These are phyloP conservation scores for Pseudogymnoascus pannorum DNA, from an alignment of 2,329 filamentous ascomycete species.

Conservation along the genomic window DNA sequence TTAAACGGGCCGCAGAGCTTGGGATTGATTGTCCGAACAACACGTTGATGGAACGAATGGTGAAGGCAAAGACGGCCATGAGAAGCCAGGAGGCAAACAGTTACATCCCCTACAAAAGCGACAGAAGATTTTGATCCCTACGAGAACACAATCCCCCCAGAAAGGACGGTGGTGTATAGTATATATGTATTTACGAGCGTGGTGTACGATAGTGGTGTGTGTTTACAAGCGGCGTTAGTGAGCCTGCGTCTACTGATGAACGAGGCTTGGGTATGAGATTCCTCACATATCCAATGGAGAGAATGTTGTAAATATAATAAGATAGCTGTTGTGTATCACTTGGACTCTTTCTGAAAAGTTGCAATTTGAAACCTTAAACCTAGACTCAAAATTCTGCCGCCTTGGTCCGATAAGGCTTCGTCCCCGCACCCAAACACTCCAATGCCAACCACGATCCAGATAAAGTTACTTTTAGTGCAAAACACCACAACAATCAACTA, in stretches of 20 bases:
- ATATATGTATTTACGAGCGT: conserved; percentile 7
- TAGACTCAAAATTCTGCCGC: background rate
- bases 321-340: conserved; percentile 4
- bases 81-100: conserved; percentile 20
- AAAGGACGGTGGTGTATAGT: background rate
- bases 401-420: background rate
- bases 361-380: conserved; percentile 3
- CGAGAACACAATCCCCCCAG: background rate
- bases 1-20: conserved; percentile 62
- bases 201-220: conserved; percentile 4
- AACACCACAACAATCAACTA: background rate
- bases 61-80: conserved; percentile 57
- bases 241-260: background rate
- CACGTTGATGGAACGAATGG: conserved; percentile 62
- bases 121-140: background rate
- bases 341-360: background rate
- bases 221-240: background rate
- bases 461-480: background rate
- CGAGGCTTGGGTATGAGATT: background rate
- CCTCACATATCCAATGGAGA: background rate
- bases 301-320: conserved; percentile 6
- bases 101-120: conserved; percentile 22
- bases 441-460: background rate
- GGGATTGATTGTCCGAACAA: conserved; percentile 69
- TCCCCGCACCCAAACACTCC: background rate